Conservation (phyloP, 768 basidiomycete genomes). For the Candolleomyces eurysporus region DNA sequence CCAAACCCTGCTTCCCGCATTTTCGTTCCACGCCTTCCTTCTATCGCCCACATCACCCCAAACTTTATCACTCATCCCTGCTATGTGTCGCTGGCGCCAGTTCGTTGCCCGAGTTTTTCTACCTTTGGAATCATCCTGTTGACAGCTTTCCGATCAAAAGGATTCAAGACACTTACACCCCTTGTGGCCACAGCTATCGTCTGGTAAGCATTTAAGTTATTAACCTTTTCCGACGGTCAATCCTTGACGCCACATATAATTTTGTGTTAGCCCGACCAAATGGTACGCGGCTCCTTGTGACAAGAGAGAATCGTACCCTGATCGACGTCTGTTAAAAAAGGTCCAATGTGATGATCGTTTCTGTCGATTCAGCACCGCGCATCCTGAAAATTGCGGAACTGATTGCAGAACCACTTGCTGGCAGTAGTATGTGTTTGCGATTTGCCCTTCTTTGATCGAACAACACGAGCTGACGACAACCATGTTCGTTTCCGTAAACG, state of each 20-base stretch:
- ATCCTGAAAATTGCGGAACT: conserved; percentile 59
- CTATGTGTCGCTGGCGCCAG: conserved; percentile 74
- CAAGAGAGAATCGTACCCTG: conserved; percentile 3
- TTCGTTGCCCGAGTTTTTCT: conserved; percentile 28
- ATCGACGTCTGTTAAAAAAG: conserved; percentile 31
- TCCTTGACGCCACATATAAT: conserved; percentile 1
- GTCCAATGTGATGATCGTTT: conserved; percentile 60
- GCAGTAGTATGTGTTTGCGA: conserved; percentile 61
- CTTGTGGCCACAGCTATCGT: conserved; percentile 54
- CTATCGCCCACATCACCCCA: conserved; percentile 8
- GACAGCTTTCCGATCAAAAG: conserved; percentile 33
- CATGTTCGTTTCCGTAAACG: conserved; percentile 2
- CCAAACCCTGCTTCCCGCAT: background rate
- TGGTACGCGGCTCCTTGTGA: conserved; percentile 38
- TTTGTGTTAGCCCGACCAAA: conserved; percentile 51
- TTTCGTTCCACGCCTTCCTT: background rate
- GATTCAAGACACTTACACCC: conserved; percentile 60
- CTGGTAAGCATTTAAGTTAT: conserved; percentile 38
- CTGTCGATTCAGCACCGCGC: conserved; percentile 71
- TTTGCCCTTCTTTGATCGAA: conserved; percentile 1
- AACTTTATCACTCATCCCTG: conserved; percentile 17
- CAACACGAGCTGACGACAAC: conserved; percentile 17
- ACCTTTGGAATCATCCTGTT: conserved; percentile 5
- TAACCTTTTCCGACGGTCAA: background rate
- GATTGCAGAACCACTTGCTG: conserved; percentile 64